Percentiles rank a stretch among this genome's conserved stretches.
Evolutionary conservation across 139 green algal genomes (phyloP).

Genomic region (Zygnema circumcarinatum): DNA sequence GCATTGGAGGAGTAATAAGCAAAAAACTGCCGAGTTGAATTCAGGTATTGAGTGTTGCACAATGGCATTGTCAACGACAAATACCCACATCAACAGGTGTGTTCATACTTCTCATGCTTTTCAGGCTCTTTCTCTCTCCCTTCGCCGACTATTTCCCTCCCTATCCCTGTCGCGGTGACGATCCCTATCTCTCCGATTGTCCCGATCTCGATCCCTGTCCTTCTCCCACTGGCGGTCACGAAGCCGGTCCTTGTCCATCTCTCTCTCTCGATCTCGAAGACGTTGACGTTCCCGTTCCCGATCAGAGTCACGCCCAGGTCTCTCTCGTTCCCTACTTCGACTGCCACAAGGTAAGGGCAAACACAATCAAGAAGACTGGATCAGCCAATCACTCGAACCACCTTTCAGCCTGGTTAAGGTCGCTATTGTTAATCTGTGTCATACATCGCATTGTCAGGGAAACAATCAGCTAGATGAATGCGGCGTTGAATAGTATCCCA

Average conservation of each 20-base stretch:
- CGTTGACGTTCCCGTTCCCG: conserved; percentile 22
- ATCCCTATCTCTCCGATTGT: not conserved
- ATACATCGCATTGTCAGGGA: not conserved
- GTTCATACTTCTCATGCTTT: no score
- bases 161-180: not conserved
- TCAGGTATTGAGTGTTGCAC: no score
- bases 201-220: conserved; percentile 24
- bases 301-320: not conserved
- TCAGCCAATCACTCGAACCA: not conserved
- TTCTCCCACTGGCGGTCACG: conserved; percentile 8
- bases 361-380: not conserved
- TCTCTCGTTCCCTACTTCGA: conserved; percentile 11
- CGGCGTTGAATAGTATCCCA: no score
- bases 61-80: no score
- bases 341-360: not conserved
- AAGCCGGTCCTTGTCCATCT: conserved; percentile 20
- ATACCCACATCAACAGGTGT: no score
- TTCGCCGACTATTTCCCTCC: not conserved
- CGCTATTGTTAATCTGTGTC: not conserved
- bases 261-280: conserved; percentile 18
- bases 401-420: not conserved
- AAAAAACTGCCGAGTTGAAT: no score
- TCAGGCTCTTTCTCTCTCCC: not conserved
- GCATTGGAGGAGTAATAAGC: no score
- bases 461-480: not conserved